Evolutionary conservation across 441 rosid genomes (phyloP), one percentile per base, ranked within the genome.

Genomic region (Adansonia rubrostipa): DNA sequence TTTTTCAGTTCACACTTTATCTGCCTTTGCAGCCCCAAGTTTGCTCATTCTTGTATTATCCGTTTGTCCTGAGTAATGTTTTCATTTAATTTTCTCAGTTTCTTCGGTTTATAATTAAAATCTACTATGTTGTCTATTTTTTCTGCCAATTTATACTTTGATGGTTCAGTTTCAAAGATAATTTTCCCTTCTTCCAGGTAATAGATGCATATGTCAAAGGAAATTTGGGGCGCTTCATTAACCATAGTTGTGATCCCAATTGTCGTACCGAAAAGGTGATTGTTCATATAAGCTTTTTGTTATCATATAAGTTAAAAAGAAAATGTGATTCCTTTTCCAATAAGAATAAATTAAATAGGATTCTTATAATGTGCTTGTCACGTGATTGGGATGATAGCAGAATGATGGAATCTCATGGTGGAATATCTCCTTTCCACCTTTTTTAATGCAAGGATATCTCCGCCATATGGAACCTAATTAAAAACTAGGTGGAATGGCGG

Each of bases 241-340:
- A 97, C 87, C 99, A 96, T 82, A 96, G 99, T 77, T 96, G 99
- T 82, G 93, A 96, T 85, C 99, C 99, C 75, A 97, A 94, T 85
- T 94, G 99, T 83, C 94, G 96, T 65, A 97, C 99, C 24, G 98
- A 97, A 87, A 97, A 97, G 98, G 99, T 67, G 17, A 67, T 9
- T 24, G 40, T 61, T 61, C 65, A 10, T 22, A 22, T 61, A 36
- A 4, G 69, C 73, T 66, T 70, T 62, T 68, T 76, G 22, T 64
- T 79, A 48, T 79, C 72, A 22, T 76, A 57, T 51, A 62, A 19
- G 40, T 69, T 72, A 15, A 61, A 7, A 28, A 64, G 42, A 64
- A 61, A 62, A 22, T 44, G 11, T 1, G 22, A 24, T 24, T 14
- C 19, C 20, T 50, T 48, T 67, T 50, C 9, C 56, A 10, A 19